Base-by-base conservation (phyloP, 495 filamentous ascomycete species). In the Chlorociboria aeruginascens region DNA sequence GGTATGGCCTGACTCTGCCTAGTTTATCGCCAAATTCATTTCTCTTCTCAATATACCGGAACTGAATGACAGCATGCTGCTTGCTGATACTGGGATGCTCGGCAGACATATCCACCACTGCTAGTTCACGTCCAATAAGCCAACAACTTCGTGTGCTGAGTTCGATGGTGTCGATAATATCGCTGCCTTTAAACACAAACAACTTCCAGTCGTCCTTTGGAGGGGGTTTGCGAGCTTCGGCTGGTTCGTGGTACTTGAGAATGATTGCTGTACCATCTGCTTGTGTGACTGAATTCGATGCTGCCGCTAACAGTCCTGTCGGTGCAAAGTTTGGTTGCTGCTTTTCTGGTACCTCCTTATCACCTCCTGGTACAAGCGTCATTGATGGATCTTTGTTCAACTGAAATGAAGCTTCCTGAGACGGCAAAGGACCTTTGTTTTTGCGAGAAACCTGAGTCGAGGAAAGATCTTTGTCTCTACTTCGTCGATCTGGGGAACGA, bases 31-130 rank as follows among this genome's bases (percentile, higher is more conserved):
- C 90, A 61, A 74, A 92, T 59, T 95, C 89, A 58, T 92, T 86
- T 49, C 73, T 74, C 64, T 83, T 89, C 54, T 82, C 81, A 16
- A 85, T 76, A 61, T 85, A 82, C 37, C 93, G 78, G 56, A 97
- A 98, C 62, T 98, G 92, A 32, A 98, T 71, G 25, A 88, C 93
- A 3, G 92, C 93, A 65, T 98, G 92, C 65, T 98, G 92, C 59
- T 89, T 89, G 48, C 84, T 89, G 59, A 84, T 81, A 60, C 88
- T 95, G 17, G 89, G 89, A 60, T 98, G 89, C 54, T 93, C 89
- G 25, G 89, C 76, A 6, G 78, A 69, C 32, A 94, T 72, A 59
- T 98, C 92, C 6, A 84, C 89, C 25, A 98, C 81, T 8, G 78
- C 62, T 35, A 70, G 49, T 52, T 96, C 90, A 33, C 90, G 67